Evolutionary conservation across 176 grass and related monocot species (phyloP), one percentile per base, ranked within the genome.

Genomic region (Oryza brachyantha): DNA sequence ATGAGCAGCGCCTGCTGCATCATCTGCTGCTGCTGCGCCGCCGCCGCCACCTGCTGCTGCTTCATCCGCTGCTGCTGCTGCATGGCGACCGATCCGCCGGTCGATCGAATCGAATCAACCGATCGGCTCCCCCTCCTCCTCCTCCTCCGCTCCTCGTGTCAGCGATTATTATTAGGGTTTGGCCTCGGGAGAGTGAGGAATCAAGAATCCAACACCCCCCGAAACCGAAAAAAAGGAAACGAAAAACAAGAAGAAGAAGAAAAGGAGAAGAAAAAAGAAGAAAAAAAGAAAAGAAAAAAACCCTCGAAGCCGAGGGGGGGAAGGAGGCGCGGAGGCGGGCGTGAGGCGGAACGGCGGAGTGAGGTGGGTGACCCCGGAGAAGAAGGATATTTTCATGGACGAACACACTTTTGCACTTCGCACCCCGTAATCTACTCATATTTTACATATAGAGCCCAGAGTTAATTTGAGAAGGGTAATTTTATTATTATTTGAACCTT

Each of bases 1-100:
- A 90, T 68, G 78, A 94, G 91, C 82, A 90, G 62, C 32, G 89
- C 82, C 82, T 92, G 91, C 86, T 94, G 91, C 94, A 94, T 94
- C 72, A 88, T 69, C 80, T 86, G 90, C 70, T 87, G 85, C 82
- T 72, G 78, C 64, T 40, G 74, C n/a, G 86, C 85, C 37, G 79
- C 74, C 61, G 83, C 78, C 42, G 86, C 88, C 72, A 82, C 94
- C 87, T 89, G 89, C 88, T 91, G 91, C 87, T 89, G 89, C 88
- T 91, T 89, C 88, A 88, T 83, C 83, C 76, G 67, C 68, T 88
- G 84, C 60, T 88, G 84, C 60, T 86, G 81, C 60, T 94, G 82
- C 94, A 94, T 97, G 73, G 45, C 52, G 35, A 35, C 38, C 39
- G 42, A 64, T 39, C n/a, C n/a, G n/a, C n/a, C 81, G 43, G 64